These are phyloP conservation scores for Backusella sp. DNA, from an alignment of 192 early-diverging fungal genomes.

Conservation along the genomic window DNA sequence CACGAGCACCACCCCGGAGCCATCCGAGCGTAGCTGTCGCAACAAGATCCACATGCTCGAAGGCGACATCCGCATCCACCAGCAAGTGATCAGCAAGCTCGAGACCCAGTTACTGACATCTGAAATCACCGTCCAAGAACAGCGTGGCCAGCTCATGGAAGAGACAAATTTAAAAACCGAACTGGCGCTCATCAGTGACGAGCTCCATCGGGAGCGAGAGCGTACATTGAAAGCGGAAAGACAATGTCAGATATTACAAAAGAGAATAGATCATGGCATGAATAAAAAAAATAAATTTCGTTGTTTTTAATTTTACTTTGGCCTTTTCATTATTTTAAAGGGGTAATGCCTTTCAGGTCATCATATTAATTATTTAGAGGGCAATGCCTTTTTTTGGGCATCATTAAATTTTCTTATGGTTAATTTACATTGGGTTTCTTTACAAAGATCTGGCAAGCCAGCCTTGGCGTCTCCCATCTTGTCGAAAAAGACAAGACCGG, in stretches of 20 bases:
- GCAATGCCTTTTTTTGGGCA: slow-evolving; percentile 44
- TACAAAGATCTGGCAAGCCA: slow-evolving; percentile 43
- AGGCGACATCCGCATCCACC: slow-evolving; percentile 20
- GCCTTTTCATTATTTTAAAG: no score
- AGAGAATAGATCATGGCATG: slow-evolving; percentile 39
- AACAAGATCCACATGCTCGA: background rate
- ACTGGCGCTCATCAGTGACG: background rate
- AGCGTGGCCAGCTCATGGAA: slow-evolving; percentile 7
- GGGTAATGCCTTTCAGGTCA: no score
- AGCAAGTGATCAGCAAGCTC: slow-evolving; percentile 31
- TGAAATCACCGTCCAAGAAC: slow-evolving; percentile 31
- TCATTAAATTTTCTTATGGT: slow-evolving; percentile 34
- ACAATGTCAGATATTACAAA: slow-evolving; percentile 34
- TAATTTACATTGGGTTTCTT: slow-evolving; percentile 44
- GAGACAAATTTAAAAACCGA: background rate
- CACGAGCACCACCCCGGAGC: background rate
- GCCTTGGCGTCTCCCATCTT: slow-evolving; percentile 44
- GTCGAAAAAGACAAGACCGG: slow-evolving; percentile 72
- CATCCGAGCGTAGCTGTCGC: background rate
- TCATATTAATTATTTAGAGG: slow-evolving; percentile 3
- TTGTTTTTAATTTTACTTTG: slow-evolving; percentile 41
- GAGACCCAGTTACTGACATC: slow-evolving; percentile 41
- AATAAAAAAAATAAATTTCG: slow-evolving; percentile 47
- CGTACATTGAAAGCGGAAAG: slow-evolving; percentile 43
- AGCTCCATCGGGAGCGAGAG: slow-evolving; percentile 31